Evolutionary conservation across 352 stramenopile genomes (phyloP), one percentile per base, ranked within the genome.

Genomic region (Aphanomyces stellatus): DNA sequence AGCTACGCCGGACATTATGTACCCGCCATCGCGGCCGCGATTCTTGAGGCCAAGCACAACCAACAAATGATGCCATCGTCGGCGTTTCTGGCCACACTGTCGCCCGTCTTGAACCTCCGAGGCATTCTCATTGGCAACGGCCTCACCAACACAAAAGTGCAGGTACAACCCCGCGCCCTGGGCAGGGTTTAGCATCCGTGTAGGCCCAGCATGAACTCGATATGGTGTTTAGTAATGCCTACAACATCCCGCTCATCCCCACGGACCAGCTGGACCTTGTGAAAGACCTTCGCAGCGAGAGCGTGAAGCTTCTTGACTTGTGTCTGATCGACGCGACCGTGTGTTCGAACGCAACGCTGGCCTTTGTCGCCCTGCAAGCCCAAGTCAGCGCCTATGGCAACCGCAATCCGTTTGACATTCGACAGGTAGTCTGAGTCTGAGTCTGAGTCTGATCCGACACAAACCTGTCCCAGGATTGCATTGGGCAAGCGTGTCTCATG

Each of bases 301-400:
- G 22, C 24, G 28, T 22, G 8, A 25, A 63, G 28, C 33, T 63
- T 1, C 28, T 31, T 10, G n/a, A 31, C 8, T 19, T 10, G 30
- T 63, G 55, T 31, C 94, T 98, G 51, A 76, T 95, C 57, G 75
- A 76, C 0, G 90, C 93, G 3, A 89, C 97, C 70, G 73, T 81
- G 4, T 90, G 93, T 48, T 98, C 93, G 72, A 95, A 97, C 71
- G 79, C 81, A 0, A 83, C 81, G 6, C 74, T 97, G 7, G 7
- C 79, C 75, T 3, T 42, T 87, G 55, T 76, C 70, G 24, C 60
- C 65, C n/a, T 75, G 79, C 1, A 72, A 74, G 42, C 78, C 80
- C 35, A 93, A 93, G 37, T 43, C 8, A 43, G 17, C 37, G 37
- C 63, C 73, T 72, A 17, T 90, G 91, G 67, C 82, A 93, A 7